Evolutionary conservation across 768 basidiomycete genomes (phyloP), one percentile per base, ranked within the genome.

Genomic region (Rhizopogon vulgaris): DNA sequence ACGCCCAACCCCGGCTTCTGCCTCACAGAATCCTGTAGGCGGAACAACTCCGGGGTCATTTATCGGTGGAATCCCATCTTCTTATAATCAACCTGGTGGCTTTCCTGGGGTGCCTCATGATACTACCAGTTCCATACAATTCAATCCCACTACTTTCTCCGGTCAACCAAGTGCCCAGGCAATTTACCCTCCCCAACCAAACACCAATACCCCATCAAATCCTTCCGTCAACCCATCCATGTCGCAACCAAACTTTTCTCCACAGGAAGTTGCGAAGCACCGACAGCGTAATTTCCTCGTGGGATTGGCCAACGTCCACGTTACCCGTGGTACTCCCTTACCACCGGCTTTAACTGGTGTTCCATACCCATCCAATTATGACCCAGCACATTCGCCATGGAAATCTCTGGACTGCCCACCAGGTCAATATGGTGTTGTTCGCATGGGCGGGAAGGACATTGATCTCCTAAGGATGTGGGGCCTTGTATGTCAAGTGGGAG

Each of bases 391-490:
- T 39, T 82, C 88, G 1, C 76, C 70, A 18, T 91, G 85, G 83
- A 80, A 81, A 61, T 68, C 70, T 48, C 69, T 92, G 53, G 87
- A 90, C 53, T 72, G 78, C 25, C 78, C 82, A 10, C 61, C 72
- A 51, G 58, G 60, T 9, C 85, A 87, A 56, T 58, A 76, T 10
- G 90, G 90, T 30, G 69, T 76, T 38, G 74, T 91, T 65, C 79
- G 80, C 43, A 61, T 92, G 17, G 85, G 82, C 3, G 87, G 85
- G 15, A 85, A 78, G 64, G 87, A 90, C 58, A 69, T 92, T 41
- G 84, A 87, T 63, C 65, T 92, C n/a, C 83, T 85, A 66, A 85
- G 76, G 61, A 68, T 92, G 9, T 91, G 85, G 83, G 74, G 73
- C 11, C 55, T 79, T 38, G 84, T 87, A 41, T 69, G 70, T 52